Percentiles rank a stretch among this genome's conserved stretches.
Evolutionary conservation across 305 asterid genomes (phyloP).

Genomic region (Lippia alba): DNA sequence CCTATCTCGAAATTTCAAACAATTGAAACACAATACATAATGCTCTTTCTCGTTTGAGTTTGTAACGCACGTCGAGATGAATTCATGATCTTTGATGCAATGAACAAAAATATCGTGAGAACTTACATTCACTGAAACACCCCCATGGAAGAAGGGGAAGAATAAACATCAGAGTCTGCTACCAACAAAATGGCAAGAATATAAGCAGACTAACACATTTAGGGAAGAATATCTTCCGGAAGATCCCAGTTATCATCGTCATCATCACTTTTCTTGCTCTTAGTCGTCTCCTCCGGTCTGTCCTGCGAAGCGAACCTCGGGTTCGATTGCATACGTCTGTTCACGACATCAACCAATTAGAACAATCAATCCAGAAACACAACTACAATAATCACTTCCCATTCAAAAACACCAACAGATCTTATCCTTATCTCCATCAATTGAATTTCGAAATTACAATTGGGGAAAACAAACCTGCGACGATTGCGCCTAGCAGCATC

Average conservation of each 20-base stretch:
- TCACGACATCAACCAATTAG: constrained; percentile 1
- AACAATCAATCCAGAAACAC: neutral
- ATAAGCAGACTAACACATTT: too few species aligned
- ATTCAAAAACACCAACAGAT: too few species aligned
- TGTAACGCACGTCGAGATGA: too few species aligned
- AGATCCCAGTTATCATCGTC: constrained; percentile 81
- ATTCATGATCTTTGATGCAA: constrained; percentile 11
- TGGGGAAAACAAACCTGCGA: constrained; percentile 20
- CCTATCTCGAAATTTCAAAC: too few species aligned
- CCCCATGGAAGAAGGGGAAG: neutral
- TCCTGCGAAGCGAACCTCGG: constrained; percentile 37
- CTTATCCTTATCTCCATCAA: too few species aligned
- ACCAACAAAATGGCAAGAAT: neutral
- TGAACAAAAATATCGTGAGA: neutral
- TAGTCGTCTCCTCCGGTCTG: constrained; percentile 38
- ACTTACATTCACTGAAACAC: constrained; percentile 29
- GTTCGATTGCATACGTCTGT: constrained; percentile 50
- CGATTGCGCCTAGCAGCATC: constrained; percentile 76
- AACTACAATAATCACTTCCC: too few species aligned
- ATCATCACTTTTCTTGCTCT: constrained; percentile 47
- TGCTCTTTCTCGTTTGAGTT: too few species aligned
- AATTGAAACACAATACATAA: too few species aligned
- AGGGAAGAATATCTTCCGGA: constrained; percentile 60
- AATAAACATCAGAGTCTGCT: neutral
- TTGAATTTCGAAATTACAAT: too few species aligned